Base-by-base conservation (phyloP, 2,329 filamentous ascomycete species). In the Fusarium burgessii region DNA sequence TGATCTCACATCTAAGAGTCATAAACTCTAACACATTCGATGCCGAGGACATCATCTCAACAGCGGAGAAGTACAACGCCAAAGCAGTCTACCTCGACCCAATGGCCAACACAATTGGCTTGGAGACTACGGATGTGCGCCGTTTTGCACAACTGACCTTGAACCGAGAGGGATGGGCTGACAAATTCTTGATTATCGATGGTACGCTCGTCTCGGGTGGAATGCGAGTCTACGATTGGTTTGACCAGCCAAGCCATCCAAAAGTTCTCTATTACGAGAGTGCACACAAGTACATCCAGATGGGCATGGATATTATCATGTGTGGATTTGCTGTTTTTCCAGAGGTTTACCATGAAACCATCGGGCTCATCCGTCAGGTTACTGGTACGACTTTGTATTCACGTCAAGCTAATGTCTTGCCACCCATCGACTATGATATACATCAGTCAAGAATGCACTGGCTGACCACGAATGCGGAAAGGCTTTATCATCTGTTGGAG, bases 261-360 rank as follows among this genome's bases (percentile, higher is more conserved):
- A 65, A 57, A 11, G 15, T 65, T 8, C 62, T 65, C n/a, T 65
- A 65, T 27, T 65, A 65, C 15, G 62, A 65, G 33, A 65, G 62
- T 46, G 62, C 62, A 20, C 62, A 65, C 43, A 65, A 65, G 50
- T 65, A 65, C 40, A 65, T 65, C 25, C 62, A 65, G 45, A 65
- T 65, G 62, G 62, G 62, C 8, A 65, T 65, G 62, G 62, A 65
- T 23, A 60, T 65, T 38, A 56, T 65, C 32, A 65, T 65, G 62
- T 65, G 62, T 36, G 62, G 62, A 46, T 60, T 65, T 18, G n/a
- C 54, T 15, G 62, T 65, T n/a, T 65, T 40, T n/a, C 62, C 62
- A n/a, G 56, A 65, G 6, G 38, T 35, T 7, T 65, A 42, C 32
- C 50, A 65, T 41, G 62, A 65, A 12, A 60, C 62, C 32, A 61